Conservation (phyloP, 2,329 filamentous ascomycete genomes). For the Penicillium polonicum region DNA sequence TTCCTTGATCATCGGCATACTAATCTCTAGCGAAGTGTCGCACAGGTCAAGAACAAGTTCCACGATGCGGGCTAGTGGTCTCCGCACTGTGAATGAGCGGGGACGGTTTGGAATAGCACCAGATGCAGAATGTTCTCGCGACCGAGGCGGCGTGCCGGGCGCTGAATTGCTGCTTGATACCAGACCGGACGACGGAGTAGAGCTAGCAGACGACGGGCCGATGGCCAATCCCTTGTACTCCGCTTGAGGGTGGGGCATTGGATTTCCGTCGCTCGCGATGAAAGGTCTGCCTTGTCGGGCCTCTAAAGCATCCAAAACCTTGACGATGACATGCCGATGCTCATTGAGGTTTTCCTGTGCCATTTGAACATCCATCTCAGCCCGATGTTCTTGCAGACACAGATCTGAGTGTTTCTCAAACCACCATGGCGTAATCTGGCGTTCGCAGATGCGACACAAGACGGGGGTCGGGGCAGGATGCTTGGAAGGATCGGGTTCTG, state of each 20-base stretch:
- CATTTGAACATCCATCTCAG: conserved; percentile 97
- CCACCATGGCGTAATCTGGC: conserved; percentile 98
- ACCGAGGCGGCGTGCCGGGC: conserved; percentile 63
- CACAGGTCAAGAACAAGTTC: conserved; percentile 93
- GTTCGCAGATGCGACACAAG: conserved; percentile 94
- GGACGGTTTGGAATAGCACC: conserved; percentile 77
- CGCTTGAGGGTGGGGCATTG: conserved; percentile 58
- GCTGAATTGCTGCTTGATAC: conserved; percentile 70
- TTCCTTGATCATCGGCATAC: conserved; percentile 89
- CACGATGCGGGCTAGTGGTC: conserved; percentile 88
- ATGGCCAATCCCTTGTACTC: conserved; percentile 90
- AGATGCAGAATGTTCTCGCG: conserved; percentile 63
- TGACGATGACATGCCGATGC: conserved; percentile 92
- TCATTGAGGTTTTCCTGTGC: conserved; percentile 88
- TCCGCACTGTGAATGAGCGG: conserved; percentile 84
- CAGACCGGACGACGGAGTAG: conserved; percentile 68
- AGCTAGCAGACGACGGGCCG: conserved; percentile 66
- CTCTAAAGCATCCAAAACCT: conserved; percentile 88
- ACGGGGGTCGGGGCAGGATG: conserved; percentile 80
- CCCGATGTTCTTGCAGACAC: conserved; percentile 90
- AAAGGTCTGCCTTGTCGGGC: conserved; percentile 51
- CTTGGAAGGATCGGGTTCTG: conserved; percentile 68
- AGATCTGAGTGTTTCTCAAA: conserved; percentile 98
- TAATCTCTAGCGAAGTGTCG: conserved; percentile 93
- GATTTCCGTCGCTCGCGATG: conserved; percentile 33